These are phyloP conservation scores for Pythium aquatile DNA, from an alignment of 352 stramenopile genomes.

Conservation along the genomic window DNA sequence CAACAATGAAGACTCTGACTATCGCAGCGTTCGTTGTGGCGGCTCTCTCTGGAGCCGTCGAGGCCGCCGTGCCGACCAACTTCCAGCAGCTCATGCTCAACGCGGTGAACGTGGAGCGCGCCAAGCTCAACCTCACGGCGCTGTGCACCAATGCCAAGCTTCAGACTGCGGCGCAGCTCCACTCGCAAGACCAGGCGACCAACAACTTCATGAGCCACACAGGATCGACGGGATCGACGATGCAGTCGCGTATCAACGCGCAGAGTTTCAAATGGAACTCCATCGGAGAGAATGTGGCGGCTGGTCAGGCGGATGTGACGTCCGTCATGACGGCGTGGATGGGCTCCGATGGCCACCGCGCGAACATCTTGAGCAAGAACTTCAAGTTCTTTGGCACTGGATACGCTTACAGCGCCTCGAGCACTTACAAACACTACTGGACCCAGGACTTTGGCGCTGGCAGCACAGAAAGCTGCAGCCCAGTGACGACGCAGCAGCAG, in stretches of 20 bases:
- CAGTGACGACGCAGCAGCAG: not conserved
- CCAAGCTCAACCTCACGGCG: slow-evolving; percentile 27
- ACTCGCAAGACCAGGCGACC: slow-evolving; percentile 45
- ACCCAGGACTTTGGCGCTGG: slow-evolving; percentile 45
- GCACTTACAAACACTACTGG: slow-evolving; percentile 53
- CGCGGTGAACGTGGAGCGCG: slow-evolving; percentile 48
- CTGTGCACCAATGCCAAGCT: slow-evolving; percentile 44
- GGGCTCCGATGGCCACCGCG: slow-evolving; percentile 22
- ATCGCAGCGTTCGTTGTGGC: slow-evolving; percentile 8
- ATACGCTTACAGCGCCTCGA: not conserved
- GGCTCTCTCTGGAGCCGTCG: slow-evolving; percentile 1
- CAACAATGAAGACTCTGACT: slow-evolving; percentile 7
- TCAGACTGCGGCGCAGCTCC: slow-evolving; percentile 16
- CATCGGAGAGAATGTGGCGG: slow-evolving; percentile 28
- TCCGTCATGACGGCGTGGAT: slow-evolving; percentile 27
- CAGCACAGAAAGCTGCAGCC: not conserved
- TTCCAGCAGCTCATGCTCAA: slow-evolving; percentile 36
- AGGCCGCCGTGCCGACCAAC: slow-evolving; percentile 20
- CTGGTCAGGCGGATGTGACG: slow-evolving; percentile 19
- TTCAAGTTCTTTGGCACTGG: not conserved
- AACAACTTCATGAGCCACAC: slow-evolving; percentile 48
- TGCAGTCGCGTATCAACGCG: slow-evolving; percentile 32
- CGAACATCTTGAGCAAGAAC: not conserved
- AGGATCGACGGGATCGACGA: slow-evolving; percentile 42
- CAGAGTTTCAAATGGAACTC: slow-evolving; percentile 31